Conservation (phyloP, 1,284 basidiomycete genomes). For the Ustanciosporium gigantosporum region DNA sequence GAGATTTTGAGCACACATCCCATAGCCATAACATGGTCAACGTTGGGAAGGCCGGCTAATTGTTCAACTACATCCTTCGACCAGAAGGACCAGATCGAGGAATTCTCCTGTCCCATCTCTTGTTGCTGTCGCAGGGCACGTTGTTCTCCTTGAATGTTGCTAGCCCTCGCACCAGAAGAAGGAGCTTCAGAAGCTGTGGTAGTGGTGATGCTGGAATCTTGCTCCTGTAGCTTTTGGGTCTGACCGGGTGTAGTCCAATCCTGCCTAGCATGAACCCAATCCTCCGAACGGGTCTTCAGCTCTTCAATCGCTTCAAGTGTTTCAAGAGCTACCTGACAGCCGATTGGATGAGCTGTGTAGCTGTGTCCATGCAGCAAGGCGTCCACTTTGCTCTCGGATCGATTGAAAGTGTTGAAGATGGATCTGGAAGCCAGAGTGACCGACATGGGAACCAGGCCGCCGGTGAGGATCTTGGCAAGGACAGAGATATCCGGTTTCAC, state of each 20-base stretch:
- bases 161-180: too few species aligned
- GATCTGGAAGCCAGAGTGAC: slow-evolving; percentile 73
- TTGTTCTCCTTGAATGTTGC: not conserved
- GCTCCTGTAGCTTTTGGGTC: too few species aligned
- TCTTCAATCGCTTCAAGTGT: slow-evolving; percentile 70
- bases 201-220: too few species aligned
- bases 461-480: slow-evolving; percentile 91
- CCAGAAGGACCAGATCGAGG: slow-evolving; percentile 84
- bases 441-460: slow-evolving; percentile 84
- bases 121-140: not conserved
- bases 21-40: slow-evolving; percentile 80
- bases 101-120: not conserved
- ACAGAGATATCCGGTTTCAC: slow-evolving; percentile 72
- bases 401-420: slow-evolving; percentile 78
- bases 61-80: slow-evolving; percentile 71
- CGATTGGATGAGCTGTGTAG: slow-evolving; percentile 68
- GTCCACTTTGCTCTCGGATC: slow-evolving; percentile 73
- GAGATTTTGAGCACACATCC: slow-evolving; percentile 86
- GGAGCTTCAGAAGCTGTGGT: too few species aligned
- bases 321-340: slow-evolving; percentile 85
- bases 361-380: slow-evolving; percentile 93
- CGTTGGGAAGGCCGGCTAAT: slow-evolving; percentile 68
- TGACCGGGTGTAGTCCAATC: not conserved
- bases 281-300: slow-evolving; percentile 55
- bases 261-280: not conserved